Base-by-base conservation (phyloP, 306 rosid species). In the Inga laurina region DNA sequence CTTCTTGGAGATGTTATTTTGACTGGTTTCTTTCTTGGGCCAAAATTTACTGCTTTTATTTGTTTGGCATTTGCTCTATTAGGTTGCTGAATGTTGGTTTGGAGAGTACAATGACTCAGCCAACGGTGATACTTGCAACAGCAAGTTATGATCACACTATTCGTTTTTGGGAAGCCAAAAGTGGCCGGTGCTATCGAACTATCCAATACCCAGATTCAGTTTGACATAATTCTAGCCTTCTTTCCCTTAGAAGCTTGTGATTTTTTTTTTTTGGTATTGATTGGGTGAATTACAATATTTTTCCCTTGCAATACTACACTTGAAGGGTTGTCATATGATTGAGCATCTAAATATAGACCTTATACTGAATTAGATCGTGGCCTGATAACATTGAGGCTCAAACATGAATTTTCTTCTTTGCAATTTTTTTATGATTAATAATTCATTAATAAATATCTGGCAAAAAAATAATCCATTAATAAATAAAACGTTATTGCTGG, bases 161-260 rank as follows among this genome's bases (percentile, higher is more conserved):
- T 88, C 94, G 94, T 62, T 97, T 97, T 84, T 97, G 99, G 99
- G 99, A 97, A 83, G 98, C 99, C 75, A 97, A 94, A 86, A 88
- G 98, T 74, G 98, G 98, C 71, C 98, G 97, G n/a, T 97, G 99
- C 86, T 92, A 91, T 74, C 97, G 98, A 35, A 97, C 98, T 61
- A 97, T 97, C 73, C 97, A 92, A 52, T 92, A 94, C 84, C 99
- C 98, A 39, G 99, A 97, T 87, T 97, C 99, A 88, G 99, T 97
- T 73, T 46, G 91, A 56, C 64, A 80, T 14, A 61, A 46, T 39
- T 65, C 48, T 35, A 8, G 19, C 5, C 34, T 43, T 59, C 52
- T 13, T 80, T 44, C 72, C 7, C 18, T 62, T 48, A 52, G 10
- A 68, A 24, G 35, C 46, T 35, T 66, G 8, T 72, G 7, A 5